These are phyloP conservation scores for Plasmodium billcollinsi DNA, from an alignment of 169 alveolate species.

Conservation along the genomic window DNA sequence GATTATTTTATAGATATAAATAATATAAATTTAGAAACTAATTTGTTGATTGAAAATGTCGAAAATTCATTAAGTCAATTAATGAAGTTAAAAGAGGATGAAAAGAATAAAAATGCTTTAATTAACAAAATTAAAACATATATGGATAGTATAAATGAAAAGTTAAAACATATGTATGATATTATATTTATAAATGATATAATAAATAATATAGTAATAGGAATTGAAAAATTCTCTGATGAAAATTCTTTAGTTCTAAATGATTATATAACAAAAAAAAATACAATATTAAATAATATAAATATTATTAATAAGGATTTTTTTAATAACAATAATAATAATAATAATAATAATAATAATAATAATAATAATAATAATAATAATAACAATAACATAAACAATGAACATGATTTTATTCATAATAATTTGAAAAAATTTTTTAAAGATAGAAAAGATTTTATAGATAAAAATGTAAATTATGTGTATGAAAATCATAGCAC, in stretches of 20 bases:
- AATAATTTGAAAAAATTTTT: too few relatives aligned
- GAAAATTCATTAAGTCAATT: too few relatives aligned
- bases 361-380: background rate
- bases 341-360: too few relatives aligned
- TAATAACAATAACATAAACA: too few relatives aligned
- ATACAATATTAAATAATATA: slow-evolving; percentile 3
- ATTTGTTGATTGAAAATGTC: too few relatives aligned
- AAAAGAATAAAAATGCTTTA: background rate
- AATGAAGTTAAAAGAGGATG: too few relatives aligned
- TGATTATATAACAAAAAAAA: slow-evolving; percentile 24
- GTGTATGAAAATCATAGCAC: too few relatives aligned
- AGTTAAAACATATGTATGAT: slow-evolving; percentile 12
- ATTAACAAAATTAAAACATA: background rate
- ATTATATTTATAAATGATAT: slow-evolving; percentile 3
- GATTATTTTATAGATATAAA: too few relatives aligned
- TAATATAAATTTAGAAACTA: too few relatives aligned
- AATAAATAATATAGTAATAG: background rate
- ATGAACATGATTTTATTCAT: too few relatives aligned
- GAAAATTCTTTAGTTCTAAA: slow-evolving; percentile 11
- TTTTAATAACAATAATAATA: background rate
- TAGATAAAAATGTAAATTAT: too few relatives aligned
- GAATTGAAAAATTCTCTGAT: slow-evolving; percentile 7
- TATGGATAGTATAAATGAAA: slow-evolving; percentile 24
- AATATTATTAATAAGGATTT: slow-evolving; percentile 7
- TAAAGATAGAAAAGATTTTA: too few relatives aligned